A percentile compares a stretch with the other conserved stretches of the same genome.
Conservation (phyloP, 495 filamentous ascomycete species). For the Aspergillus homomorphus region DNA sequence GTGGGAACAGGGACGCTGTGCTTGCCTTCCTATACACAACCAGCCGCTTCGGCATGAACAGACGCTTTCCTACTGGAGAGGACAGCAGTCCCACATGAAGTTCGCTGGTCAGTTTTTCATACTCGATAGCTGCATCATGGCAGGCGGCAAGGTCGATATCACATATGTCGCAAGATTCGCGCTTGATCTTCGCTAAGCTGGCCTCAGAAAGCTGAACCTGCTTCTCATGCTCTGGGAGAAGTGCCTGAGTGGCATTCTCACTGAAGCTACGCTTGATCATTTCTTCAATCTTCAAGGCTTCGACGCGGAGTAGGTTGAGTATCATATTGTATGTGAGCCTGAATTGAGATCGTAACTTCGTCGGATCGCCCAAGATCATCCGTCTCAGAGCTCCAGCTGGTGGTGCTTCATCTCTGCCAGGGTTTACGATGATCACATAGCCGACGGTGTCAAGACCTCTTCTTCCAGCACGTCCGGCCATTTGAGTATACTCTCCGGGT, state of each 20-base stretch:
- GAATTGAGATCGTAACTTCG: constrained; percentile 93
- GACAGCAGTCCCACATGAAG: constrained; percentile 67
- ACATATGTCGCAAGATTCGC: constrained; percentile 79
- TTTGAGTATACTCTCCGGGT: constrained; percentile 96
- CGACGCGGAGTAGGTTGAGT: constrained; percentile 88
- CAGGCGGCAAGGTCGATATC: constrained; percentile 73
- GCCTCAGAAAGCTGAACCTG: constrained; percentile 89
- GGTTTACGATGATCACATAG: constrained; percentile 86
- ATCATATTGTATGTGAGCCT: constrained; percentile 99
- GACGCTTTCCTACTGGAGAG: constrained; percentile 74
- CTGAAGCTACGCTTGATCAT: constrained; percentile 99
- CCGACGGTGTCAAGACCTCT: constrained; percentile 90
- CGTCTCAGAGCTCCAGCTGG: constrained; percentile 73
- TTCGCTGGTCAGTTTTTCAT: constrained; percentile 66
- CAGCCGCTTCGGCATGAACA: constrained; percentile 69
- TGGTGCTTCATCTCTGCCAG: constrained; percentile 82
- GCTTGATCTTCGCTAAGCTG: constrained; percentile 83
- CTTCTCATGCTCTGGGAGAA: constrained; percentile 92
- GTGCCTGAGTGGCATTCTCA: constrained; percentile 95
- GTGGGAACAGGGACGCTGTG: not conserved
- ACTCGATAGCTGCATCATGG: constrained; percentile 77
- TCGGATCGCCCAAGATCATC: constrained; percentile 96
- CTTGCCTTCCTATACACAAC: constrained; percentile 66
- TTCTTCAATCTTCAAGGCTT: constrained; percentile 97
- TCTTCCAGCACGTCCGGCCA: constrained; percentile 93